These are phyloP conservation scores for Stagonosporopsis vannaccii DNA, from an alignment of 2,329 filamentous ascomycete species.

Conservation along the genomic window DNA sequence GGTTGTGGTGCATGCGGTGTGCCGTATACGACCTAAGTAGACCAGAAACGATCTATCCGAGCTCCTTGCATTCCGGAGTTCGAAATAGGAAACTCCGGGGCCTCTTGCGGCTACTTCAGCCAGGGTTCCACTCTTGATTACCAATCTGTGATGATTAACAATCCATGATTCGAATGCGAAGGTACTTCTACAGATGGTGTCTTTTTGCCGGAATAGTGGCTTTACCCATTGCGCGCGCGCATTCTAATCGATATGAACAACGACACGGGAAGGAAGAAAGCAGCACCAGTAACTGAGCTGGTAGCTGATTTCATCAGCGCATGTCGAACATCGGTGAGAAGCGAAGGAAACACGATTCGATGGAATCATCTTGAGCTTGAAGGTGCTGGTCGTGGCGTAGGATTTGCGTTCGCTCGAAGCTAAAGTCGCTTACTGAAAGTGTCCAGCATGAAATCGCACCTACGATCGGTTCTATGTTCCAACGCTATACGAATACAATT, in stretches of 20 bases:
- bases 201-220: neutral
- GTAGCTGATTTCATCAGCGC: constrained; percentile 4
- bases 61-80: constrained; percentile 2
- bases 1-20: neutral
- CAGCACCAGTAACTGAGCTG: constrained; percentile 1
- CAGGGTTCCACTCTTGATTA: neutral
- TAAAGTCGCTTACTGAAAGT: neutral
- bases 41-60: neutral
- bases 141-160: constrained; percentile 5
- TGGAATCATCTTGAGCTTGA: constrained; percentile 13
- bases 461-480: constrained; percentile 9
- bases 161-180: neutral
- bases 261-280: neutral
- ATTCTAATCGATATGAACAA: neutral
- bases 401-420: neutral
- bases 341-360: constrained; percentile 2
- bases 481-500: neutral
- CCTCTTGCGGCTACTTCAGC: neutral
- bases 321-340: constrained; percentile 6
- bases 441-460: constrained; percentile 7
- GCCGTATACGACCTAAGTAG: neutral
- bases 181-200: neutral
- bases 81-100: constrained; percentile 2
- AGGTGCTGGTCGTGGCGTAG: constrained; percentile 10
- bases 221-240: neutral